A percentile compares a stretch with the other conserved stretches of the same genome.
These are phyloP conservation scores for Gillenia trifoliata DNA, from an alignment of 306 rosid species.

Conservation along the genomic window DNA sequence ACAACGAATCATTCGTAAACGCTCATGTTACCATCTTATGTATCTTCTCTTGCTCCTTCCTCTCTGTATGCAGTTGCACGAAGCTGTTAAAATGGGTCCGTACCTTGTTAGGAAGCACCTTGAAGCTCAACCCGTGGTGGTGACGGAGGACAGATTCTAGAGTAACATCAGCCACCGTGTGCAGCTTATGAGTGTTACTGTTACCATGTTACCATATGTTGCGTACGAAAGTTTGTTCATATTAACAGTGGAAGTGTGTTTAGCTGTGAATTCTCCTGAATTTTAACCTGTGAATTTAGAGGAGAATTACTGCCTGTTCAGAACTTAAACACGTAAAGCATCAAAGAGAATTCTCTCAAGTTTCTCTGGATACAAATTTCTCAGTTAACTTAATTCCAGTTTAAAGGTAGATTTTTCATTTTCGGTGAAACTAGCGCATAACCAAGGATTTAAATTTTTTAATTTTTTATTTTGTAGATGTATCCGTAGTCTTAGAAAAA, in stretches of 20 bases:
- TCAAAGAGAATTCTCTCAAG: neutral
- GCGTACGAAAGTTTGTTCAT: neutral
- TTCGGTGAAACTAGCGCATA: no score
- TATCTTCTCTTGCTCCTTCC: neutral
- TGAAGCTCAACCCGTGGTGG: constrained; percentile 75
- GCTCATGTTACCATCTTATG: neutral
- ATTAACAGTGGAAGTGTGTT: neutral
- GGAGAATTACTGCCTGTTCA: neutral
- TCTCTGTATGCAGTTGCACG: constrained; percentile 56
- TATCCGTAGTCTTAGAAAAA: no score
- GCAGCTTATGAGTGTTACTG: neutral
- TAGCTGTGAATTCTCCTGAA: neutral
- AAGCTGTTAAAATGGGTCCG: constrained; percentile 70
- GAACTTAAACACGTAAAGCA: neutral
- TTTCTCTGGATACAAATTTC: no score
- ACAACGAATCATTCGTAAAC: neutral
- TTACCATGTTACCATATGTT: neutral
- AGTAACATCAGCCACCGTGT: neutral
- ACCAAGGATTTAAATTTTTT: no score
- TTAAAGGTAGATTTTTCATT: neutral
- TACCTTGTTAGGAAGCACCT: constrained; percentile 45
- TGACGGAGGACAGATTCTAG: constrained; percentile 80
- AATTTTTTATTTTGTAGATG: no score
- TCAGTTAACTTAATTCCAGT: neutral
- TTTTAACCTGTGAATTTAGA: neutral